phyloP scores from a whole-genome alignment of 176 grass and related monocot species.

The Musa schizocarpa region DNA sequence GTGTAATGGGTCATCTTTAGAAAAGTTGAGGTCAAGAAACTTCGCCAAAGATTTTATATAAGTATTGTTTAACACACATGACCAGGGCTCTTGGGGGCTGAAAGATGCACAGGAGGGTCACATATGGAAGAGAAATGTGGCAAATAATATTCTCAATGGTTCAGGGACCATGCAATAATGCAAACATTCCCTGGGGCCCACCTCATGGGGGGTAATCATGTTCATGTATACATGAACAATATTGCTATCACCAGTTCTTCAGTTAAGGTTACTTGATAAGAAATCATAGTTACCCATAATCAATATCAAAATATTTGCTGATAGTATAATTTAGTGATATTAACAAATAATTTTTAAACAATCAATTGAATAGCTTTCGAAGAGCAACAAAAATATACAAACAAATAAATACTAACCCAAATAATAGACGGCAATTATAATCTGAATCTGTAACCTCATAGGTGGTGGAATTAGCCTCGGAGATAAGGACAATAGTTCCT shows the following conservation, averaged over 20 bases:
- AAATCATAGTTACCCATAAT: neutral
- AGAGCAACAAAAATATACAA: conserved; percentile 6
- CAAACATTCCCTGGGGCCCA: no score
- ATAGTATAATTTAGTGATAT: neutral
- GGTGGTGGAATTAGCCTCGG: conserved; percentile 54
- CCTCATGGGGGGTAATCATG: no score
- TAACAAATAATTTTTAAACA: neutral
- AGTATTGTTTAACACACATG: no score
- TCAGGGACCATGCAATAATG: no score
- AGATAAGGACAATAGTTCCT: conserved; percentile 55
- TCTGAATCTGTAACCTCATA: conserved; percentile 92
- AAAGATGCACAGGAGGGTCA: no score
- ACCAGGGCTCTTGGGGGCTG: no score
- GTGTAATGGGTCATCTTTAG: no score
- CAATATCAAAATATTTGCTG: neutral
- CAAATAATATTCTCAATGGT: no score
- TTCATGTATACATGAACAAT: neutral
- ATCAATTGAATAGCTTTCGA: neutral
- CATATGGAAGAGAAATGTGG: no score
- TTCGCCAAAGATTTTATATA: no score
- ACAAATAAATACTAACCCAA: conserved; percentile 54
- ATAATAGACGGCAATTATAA: conserved; percentile 66
- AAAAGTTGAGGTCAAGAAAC: no score
- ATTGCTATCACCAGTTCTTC: neutral
- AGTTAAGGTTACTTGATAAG: neutral